Conservation (phyloP, 2,329 filamentous ascomycete species). For the Stachybotrys echinatus region DNA sequence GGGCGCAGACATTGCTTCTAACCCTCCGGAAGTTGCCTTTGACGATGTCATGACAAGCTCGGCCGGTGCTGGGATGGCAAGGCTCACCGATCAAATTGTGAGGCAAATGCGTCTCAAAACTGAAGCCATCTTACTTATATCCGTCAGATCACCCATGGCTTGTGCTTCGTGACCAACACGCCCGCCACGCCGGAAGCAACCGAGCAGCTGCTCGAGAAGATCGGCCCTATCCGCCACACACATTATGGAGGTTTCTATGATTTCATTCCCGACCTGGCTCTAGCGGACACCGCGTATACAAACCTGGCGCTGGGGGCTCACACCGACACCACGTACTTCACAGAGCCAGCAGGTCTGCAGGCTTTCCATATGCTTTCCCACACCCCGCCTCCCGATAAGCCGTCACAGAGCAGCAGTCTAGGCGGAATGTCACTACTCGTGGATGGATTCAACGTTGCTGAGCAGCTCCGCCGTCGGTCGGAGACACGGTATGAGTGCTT, state of each 20-base stretch:
- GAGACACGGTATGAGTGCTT: slow-evolving; percentile 54
- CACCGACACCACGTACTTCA: slow-evolving; percentile 96
- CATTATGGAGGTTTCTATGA: slow-evolving; percentile 82
- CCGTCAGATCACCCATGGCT: slow-evolving; percentile 60
- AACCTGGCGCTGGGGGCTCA: slow-evolving; percentile 77
- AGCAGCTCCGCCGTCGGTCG: slow-evolving; percentile 49
- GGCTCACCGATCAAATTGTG: slow-evolving; percentile 63
- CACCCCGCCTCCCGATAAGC: slow-evolving; percentile 34
- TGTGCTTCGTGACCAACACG: slow-evolving; percentile 69
- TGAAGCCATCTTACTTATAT: slow-evolving; percentile 6
- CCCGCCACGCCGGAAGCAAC: slow-evolving; percentile 66
- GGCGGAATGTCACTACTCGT: slow-evolving; percentile 80
- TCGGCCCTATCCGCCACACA: slow-evolving; percentile 82
- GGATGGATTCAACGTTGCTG: slow-evolving; percentile 76
- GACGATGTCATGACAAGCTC: slow-evolving; percentile 50
- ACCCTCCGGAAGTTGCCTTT: slow-evolving; percentile 56
- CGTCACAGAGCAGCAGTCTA: slow-evolving; percentile 21
- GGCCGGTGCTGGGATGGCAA: slow-evolving; percentile 46
- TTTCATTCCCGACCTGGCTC: slow-evolving; percentile 82
- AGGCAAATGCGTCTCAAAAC: slow-evolving; percentile 12
- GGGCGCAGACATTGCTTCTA: slow-evolving; percentile 23
- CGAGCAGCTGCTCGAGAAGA: slow-evolving; percentile 67
- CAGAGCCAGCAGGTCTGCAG: slow-evolving; percentile 84
- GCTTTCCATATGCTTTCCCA: slow-evolving; percentile 86
- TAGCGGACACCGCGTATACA: slow-evolving; percentile 89